Conservation (phyloP, 2,329 filamentous ascomycete species). For the Cladorrhinum sp. region DNA sequence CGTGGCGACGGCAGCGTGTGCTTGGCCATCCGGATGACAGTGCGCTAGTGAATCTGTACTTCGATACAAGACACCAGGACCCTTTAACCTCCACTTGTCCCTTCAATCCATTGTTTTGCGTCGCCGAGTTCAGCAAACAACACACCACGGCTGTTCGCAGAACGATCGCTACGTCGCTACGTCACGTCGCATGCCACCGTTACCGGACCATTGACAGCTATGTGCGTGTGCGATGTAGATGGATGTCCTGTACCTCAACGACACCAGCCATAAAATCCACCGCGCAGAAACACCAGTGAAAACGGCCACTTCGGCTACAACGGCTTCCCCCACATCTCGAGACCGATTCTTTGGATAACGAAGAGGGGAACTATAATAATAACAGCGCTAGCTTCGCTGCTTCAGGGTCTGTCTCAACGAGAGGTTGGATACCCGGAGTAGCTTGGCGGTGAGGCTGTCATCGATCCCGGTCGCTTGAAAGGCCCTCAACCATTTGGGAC, state of each 20-base stretch:
- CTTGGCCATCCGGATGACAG: background rate
- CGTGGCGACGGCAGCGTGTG: background rate
- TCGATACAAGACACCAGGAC: background rate
- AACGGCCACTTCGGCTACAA: background rate
- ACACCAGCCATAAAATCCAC: background rate
- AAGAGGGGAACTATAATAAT: background rate
- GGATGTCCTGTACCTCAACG: too few relatives aligned
- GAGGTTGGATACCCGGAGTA: background rate
- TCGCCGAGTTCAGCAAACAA: background rate
- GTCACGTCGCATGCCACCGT: background rate
- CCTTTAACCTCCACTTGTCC: background rate
- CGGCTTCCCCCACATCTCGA: background rate
- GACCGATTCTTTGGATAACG: background rate
- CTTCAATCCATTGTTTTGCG: background rate
- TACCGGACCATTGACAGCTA: background rate
- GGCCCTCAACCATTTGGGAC: conserved; percentile 2
- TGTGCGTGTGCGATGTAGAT: too few relatives aligned
- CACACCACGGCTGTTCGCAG: background rate
- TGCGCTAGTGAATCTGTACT: background rate
- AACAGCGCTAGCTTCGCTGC: background rate
- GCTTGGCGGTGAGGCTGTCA: conserved; percentile 9
- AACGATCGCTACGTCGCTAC: background rate
- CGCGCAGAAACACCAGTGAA: background rate
- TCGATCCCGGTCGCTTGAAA: background rate
- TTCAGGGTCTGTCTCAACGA: too few relatives aligned